These are phyloP conservation scores for Lathyrus sativus DNA, from an alignment of 306 rosid species.

Conservation along the genomic window DNA sequence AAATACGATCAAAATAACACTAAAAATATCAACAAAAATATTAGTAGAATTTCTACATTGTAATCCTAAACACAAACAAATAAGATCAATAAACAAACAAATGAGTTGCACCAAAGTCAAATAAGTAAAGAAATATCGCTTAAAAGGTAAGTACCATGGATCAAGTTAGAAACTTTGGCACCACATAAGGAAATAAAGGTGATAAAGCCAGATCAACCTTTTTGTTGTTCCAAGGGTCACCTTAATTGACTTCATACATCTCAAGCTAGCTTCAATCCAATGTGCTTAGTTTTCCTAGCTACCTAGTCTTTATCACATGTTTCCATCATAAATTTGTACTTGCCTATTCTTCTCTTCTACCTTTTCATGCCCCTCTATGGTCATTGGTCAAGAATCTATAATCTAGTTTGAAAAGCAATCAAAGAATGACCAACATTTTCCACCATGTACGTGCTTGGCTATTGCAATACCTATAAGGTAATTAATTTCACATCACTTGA, in stretches of 20 bases:
- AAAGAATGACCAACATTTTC: slow-evolving; percentile 4
- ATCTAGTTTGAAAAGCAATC: not conserved
- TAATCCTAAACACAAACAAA: no score
- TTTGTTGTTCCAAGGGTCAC: slow-evolving; percentile 3
- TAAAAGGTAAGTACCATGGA: no score
- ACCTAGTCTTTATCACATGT: not conserved
- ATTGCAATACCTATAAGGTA: not conserved
- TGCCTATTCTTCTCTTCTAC: not conserved
- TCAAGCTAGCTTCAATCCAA: slow-evolving; percentile 6
- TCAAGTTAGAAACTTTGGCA: no score
- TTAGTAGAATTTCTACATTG: no score
- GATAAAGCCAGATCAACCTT: not conserved
- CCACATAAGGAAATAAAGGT: not conserved
- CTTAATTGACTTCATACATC: not conserved
- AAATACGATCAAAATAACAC: no score
- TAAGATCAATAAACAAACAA: no score
- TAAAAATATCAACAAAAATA: no score
- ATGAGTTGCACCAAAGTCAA: no score
- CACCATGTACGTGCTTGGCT: not conserved
- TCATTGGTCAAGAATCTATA: slow-evolving; percentile 15
- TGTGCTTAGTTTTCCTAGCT: not conserved
- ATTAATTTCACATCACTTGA: not conserved
- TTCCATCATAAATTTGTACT: not conserved
- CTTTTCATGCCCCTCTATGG: not conserved
- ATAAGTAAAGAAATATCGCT: no score